phyloP scores from a whole-genome alignment of 2,329 filamentous ascomycete species.

The Claviceps quebecensis region DNA sequence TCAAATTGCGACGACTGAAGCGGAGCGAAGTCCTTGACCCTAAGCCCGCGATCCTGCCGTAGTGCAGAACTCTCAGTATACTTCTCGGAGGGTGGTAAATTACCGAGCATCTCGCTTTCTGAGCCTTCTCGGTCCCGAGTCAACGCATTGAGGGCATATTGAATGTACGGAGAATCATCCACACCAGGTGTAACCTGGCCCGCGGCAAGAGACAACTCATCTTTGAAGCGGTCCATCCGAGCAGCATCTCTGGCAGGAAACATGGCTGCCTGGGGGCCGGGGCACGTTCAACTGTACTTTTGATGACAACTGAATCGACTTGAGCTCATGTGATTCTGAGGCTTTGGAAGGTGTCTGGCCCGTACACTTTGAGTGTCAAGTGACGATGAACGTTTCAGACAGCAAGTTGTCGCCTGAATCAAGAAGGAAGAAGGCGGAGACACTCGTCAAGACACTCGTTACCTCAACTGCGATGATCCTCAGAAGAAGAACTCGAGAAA shows the following conservation, averaged over 20 bases:
- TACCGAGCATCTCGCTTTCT: slow-evolving; percentile 30
- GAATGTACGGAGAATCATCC: slow-evolving; percentile 78
- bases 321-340: neutral
- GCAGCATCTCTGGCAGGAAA: slow-evolving; percentile 19
- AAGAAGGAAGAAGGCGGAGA: slow-evolving; percentile 14
- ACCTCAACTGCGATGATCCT: neutral
- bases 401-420: slow-evolving; percentile 20
- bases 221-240: slow-evolving; percentile 30
- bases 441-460: neutral
- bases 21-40: slow-evolving; percentile 1
- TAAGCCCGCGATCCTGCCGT: neutral
- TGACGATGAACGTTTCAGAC: slow-evolving; percentile 14
- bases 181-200: slow-evolving; percentile 56
- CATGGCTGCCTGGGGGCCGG: slow-evolving; percentile 25
- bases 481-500: neutral
- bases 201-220: slow-evolving; percentile 35
- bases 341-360: slow-evolving; percentile 24
- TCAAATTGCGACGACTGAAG: neutral
- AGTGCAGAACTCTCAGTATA: slow-evolving; percentile 18
- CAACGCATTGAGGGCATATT: slow-evolving; percentile 78
- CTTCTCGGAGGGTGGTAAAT: slow-evolving; percentile 24
- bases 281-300: slow-evolving; percentile 20
- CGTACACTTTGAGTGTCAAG: slow-evolving; percentile 29
- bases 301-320: slow-evolving; percentile 3
- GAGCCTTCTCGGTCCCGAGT: slow-evolving; percentile 57